Conservation (phyloP, 495 filamentous ascomycete species). For the Podospora bellae-mahoneyi region DNA sequence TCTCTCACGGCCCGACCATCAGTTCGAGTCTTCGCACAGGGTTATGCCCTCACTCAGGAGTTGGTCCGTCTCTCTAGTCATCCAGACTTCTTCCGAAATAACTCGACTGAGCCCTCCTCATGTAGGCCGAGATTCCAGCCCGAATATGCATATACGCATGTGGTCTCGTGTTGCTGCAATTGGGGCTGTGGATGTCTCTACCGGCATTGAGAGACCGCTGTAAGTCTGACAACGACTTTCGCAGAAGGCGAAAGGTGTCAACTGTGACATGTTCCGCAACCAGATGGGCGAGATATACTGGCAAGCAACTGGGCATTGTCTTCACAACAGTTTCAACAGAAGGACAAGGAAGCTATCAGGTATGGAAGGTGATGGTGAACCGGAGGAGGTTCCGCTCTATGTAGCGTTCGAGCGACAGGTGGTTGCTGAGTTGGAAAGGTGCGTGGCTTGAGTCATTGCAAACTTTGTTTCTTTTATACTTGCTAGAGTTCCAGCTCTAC, state of each 20-base stretch:
- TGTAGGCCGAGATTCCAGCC: too few relatives aligned
- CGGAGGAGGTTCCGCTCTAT: not conserved
- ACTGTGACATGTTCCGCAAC: not conserved
- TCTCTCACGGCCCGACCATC: too few relatives aligned
- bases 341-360: not conserved
- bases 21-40: too few relatives aligned
- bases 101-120: too few relatives aligned
- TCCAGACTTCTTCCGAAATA: too few relatives aligned
- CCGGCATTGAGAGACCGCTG: not conserved
- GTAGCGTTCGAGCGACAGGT: conserved; percentile 7
- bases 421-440: not conserved
- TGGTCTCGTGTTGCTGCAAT: not conserved
- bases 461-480: too few relatives aligned
- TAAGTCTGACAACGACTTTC: not conserved
- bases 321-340: conserved; percentile 5
- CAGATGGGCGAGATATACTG: conserved; percentile 1
- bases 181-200: not conserved
- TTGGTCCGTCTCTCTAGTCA: too few relatives aligned
- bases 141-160: not conserved
- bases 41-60: too few relatives aligned
- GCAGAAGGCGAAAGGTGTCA: not conserved
- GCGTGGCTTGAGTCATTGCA: not conserved
- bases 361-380: not conserved
- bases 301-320: not conserved
- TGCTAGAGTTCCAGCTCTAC: too few relatives aligned